phyloP scores from a whole-genome alignment of 2,329 filamentous ascomycete species.

The Phoma herbarum region DNA sequence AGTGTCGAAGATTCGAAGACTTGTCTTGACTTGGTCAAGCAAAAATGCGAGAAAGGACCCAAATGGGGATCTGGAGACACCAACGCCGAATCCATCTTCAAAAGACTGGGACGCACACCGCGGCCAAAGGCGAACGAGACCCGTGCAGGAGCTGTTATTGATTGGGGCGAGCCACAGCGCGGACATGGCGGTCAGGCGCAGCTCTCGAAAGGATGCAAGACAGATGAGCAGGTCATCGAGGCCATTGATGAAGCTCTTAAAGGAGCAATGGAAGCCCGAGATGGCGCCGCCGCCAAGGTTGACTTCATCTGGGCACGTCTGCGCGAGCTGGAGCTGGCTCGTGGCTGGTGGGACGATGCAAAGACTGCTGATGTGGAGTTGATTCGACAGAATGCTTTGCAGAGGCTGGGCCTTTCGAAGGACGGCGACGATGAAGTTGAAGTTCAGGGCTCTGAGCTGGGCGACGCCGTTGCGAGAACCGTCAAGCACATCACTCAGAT shows the following conservation, averaged over 20 bases:
- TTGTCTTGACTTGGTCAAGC: conserved; percentile 90
- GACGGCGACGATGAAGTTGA: conserved; percentile 34
- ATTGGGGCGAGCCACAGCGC: conserved; percentile 83
- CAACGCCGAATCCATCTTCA: conserved; percentile 88
- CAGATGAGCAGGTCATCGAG: conserved; percentile 66
- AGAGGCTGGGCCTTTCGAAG: conserved; percentile 34
- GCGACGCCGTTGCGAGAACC: conserved; percentile 59
- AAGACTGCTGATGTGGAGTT: conserved; percentile 52
- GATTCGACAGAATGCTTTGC: conserved; percentile 39
- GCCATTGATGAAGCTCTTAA: conserved; percentile 63
- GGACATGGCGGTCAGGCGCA: conserved; percentile 66
- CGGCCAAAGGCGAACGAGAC: conserved; percentile 53
- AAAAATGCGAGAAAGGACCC: conserved; percentile 94
- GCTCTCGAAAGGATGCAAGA: conserved; percentile 64
- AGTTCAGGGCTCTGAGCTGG: conserved; percentile 48
- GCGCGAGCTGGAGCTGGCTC: conserved; percentile 66
- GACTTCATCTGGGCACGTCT: conserved; percentile 71
- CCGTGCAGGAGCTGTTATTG: conserved; percentile 75
- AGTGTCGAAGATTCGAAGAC: conserved; percentile 91
- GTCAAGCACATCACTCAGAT: conserved; percentile 61
- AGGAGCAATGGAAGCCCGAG: conserved; percentile 54
- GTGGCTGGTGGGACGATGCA: conserved; percentile 68
- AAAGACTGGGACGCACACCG: conserved; percentile 70
- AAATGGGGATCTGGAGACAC: conserved; percentile 83
- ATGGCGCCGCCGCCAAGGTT: conserved; percentile 61